Evolutionary conservation across 164 flowering plant genomes (phyloP).

Genomic region (Chimonanthus salicifolius): DNA sequence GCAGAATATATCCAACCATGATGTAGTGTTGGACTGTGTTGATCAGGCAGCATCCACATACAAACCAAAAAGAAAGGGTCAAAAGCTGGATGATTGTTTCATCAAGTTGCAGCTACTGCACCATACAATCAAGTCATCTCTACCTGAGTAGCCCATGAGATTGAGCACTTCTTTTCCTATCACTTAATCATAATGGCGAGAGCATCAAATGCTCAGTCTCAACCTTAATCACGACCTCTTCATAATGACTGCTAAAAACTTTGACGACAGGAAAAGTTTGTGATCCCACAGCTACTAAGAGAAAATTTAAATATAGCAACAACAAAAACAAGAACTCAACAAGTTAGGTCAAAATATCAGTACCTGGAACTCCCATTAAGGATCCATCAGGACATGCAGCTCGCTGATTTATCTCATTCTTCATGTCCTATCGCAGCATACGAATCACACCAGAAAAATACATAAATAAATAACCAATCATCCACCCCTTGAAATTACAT

Average conservation of each 20-base stretch:
- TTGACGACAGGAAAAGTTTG: not conserved
- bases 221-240: too few species aligned
- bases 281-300: not conserved
- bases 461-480: not conserved
- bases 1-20: not conserved
- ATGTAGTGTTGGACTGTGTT: not conserved
- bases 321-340: not conserved
- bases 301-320: not conserved
- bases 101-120: not conserved
- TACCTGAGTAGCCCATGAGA: too few species aligned
- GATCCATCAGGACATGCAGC: slow-evolving; percentile 74
- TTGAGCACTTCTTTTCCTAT: not conserved
- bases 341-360: not conserved
- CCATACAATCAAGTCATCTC: too few species aligned
- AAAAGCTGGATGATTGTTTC: not conserved
- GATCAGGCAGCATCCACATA: not conserved
- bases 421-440: slow-evolving; percentile 49
- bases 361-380: slow-evolving; percentile 75
- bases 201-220: not conserved
- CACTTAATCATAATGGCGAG: not conserved
- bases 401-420: slow-evolving; percentile 60
- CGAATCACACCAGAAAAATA: slow-evolving; percentile 5
- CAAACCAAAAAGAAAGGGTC: not conserved
- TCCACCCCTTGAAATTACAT: not conserved
- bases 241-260: not conserved